Percentiles rank a stretch among this genome's conserved stretches.
Conservation (phyloP, 192 early-diverging fungal genomes). For the Podila verticillata region DNA sequence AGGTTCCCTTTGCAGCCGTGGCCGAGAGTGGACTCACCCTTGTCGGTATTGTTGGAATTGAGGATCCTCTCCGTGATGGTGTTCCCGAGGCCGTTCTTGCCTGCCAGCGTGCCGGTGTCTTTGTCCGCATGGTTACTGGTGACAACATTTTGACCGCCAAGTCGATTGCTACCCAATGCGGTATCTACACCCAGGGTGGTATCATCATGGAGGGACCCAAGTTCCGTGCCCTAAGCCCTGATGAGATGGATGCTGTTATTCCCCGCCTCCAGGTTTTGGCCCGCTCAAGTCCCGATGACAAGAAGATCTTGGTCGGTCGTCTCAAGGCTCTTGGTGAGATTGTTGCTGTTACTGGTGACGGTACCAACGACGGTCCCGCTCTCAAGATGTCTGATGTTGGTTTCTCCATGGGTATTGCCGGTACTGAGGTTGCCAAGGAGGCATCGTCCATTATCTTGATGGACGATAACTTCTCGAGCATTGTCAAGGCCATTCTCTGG, state of each 20-base stretch:
- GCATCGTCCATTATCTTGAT: conserved; percentile 95
- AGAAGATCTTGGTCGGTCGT: conserved; percentile 91
- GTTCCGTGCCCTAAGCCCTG: conserved; percentile 83
- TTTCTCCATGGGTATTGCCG: conserved; percentile 98
- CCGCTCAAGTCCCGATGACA: conserved; percentile 92
- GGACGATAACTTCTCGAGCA: conserved; percentile 97
- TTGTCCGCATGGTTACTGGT: conserved; percentile 98
- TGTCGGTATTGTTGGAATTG: conserved; percentile 91
- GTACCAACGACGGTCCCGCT: conserved; percentile 97
- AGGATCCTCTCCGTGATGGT: conserved; percentile 95
- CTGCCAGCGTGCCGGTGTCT: conserved; percentile 91
- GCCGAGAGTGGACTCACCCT: conserved; percentile 72
- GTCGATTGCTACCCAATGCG: conserved; percentile 92
- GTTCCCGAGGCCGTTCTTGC: conserved; percentile 88
- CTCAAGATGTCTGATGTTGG: conserved; percentile 95
- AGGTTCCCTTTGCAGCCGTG: conserved; percentile 62
- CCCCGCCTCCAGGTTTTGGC: conserved; percentile 95
- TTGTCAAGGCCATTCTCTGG: conserved; percentile 97
- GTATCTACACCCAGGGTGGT: conserved; percentile 88
- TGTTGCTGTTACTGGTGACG: conserved; percentile 98
- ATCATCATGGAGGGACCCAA: conserved; percentile 94
- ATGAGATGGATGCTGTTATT: conserved; percentile 90
- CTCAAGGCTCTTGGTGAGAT: conserved; percentile 92
- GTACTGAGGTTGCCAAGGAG: conserved; percentile 99
- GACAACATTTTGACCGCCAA: conserved; percentile 93